These are phyloP conservation scores for Moesziomyces antarcticus DNA, from an alignment of 1,284 basidiomycete genomes.

Conservation along the genomic window DNA sequence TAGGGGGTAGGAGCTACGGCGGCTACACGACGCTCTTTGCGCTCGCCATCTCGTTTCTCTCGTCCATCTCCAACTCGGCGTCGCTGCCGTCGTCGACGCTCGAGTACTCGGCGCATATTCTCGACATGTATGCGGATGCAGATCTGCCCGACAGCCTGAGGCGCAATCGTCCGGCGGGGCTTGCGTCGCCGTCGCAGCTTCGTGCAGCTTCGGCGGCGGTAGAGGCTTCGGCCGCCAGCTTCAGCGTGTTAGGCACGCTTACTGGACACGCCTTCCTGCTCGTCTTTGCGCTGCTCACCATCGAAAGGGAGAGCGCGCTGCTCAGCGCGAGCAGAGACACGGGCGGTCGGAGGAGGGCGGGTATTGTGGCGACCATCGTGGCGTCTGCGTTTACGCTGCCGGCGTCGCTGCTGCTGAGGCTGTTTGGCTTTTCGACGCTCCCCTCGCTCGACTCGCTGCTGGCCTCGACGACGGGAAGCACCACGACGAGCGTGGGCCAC, in stretches of 20 bases:
- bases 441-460: slow-evolving; percentile 39
- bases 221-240: slow-evolving; percentile 37
- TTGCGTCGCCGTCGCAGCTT: slow-evolving; percentile 43
- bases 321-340: slow-evolving; percentile 46
- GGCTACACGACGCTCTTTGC: slow-evolving; percentile 56
- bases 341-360: slow-evolving; percentile 59
- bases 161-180: slow-evolving; percentile 38
- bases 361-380: slow-evolving; percentile 57
- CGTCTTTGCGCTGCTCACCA: slow-evolving; percentile 57
- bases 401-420: slow-evolving; percentile 30
- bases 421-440: slow-evolving; percentile 48
- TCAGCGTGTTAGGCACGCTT: slow-evolving; percentile 47
- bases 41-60: slow-evolving; percentile 50
- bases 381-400: slow-evolving; percentile 53
- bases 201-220: slow-evolving; percentile 29
- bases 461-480: slow-evolving; percentile 8
- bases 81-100: slow-evolving; percentile 4
- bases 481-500: slow-evolving; percentile 26
- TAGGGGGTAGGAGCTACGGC: slow-evolving; percentile 48
- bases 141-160: slow-evolving; percentile 51
- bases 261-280: slow-evolving; percentile 52
- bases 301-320: slow-evolving; percentile 58
- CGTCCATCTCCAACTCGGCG: slow-evolving; percentile 33
- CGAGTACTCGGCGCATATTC: slow-evolving; percentile 15
- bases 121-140: slow-evolving; percentile 43